Conservation (phyloP, 495 filamentous ascomycete species). For the Lasiosphaeria hispida region DNA sequence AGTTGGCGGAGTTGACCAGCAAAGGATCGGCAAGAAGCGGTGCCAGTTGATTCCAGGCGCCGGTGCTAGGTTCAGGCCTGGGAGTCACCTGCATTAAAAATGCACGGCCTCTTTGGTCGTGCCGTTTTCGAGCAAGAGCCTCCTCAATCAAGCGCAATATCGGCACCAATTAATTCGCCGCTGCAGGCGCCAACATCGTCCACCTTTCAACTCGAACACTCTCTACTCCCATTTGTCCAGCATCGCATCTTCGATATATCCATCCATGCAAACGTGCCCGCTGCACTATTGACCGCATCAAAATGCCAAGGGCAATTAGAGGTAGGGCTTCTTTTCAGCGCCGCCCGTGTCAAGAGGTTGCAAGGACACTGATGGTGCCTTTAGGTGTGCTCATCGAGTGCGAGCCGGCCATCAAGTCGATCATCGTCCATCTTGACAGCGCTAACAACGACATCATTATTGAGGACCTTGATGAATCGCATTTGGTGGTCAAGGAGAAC, state of each 20-base stretch:
- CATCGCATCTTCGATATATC: neutral
- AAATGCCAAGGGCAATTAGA: conserved; percentile 16
- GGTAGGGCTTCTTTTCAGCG: neutral
- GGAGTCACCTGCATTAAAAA: too few species aligned
- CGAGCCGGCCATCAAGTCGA: conserved; percentile 60
- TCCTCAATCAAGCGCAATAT: too few species aligned
- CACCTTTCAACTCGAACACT: neutral
- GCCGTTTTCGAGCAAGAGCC: too few species aligned
- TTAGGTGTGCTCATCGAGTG: conserved; percentile 72
- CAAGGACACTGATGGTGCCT: neutral
- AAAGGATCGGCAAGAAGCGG: too few species aligned
- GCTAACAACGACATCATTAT: conserved; percentile 53
- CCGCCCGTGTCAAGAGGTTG: neutral
- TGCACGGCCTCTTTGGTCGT: too few species aligned
- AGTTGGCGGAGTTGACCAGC: too few species aligned
- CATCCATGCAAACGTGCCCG: neutral
- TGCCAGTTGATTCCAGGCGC: too few species aligned
- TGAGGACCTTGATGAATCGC: conserved; percentile 72
- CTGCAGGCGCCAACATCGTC: too few species aligned
- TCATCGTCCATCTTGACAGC: conserved; percentile 61
- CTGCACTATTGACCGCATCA: neutral
- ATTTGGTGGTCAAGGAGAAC: conserved; percentile 71
- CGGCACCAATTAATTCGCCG: too few species aligned
- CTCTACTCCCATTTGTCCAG: neutral
- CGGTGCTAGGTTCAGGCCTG: too few species aligned